Base-by-base conservation (phyloP, 1,139 yeast species). In the Spathaspora sp. region DNA sequence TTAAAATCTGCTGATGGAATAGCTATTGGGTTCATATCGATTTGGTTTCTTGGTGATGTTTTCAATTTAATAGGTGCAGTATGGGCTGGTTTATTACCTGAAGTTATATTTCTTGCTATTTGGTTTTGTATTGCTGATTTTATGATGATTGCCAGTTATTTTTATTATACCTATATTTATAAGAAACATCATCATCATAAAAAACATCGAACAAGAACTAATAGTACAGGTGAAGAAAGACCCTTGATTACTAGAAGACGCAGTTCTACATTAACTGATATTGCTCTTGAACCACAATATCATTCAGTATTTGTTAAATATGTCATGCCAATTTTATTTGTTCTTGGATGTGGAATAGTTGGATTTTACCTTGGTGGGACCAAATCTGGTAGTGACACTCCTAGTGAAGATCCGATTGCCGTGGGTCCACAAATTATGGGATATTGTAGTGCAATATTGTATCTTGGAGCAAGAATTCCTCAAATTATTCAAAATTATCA, bases 1-100 rank as follows among this genome's bases (percentile, higher is more conserved):
- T 68, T 82, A 45, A 84, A 86, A 59, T 80, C 89, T 20, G 89
- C 90, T 4, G 93, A 86, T 36, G 95, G 95, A 4, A 81, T 87
- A 18, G 84, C 95, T 29, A 75, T 85, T 36, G 80, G 85, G 3
- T 87, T 87, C 58, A 75, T 87, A 27, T 56, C 78, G 15, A 78
- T 84, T 46, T 87, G 95, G 95, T 76, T 85, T 44, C 55, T 82
- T 27, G 95, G 95, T 8, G 95, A 87, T 58, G 46, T 86, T 8
- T 74, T 83, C 54, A 87, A 87, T 60, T 70, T 87, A 41, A 56
- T 74, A 1, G 95, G 95, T 1, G 72, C 93, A 0, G 38, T 86
- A 1, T 82, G 89, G 88, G 95, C 89, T 0, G 72, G 75, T 0
- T 70, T 87, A 42, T 70, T 87, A 43, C 88, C 91, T 1, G 85